Percentiles rank a stretch among this genome's conserved stretches.
Conservation (phyloP, 106 monocot genomes). For the Dendrobium catenatum region DNA sequence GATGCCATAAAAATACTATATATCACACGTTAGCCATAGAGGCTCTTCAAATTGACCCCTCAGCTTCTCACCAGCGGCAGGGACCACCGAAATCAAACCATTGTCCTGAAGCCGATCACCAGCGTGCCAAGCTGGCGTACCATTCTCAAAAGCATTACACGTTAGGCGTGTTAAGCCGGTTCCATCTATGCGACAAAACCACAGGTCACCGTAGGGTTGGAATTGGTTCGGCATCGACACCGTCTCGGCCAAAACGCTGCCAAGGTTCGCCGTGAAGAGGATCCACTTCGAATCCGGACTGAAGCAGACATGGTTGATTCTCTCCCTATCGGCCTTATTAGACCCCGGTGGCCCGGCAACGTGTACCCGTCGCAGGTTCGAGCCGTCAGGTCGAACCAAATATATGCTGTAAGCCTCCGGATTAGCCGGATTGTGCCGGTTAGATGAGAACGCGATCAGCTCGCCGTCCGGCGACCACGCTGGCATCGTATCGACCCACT, state of each 20-base stretch:
- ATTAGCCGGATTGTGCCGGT: slow-evolving; percentile 59
- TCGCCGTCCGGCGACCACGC: slow-evolving; percentile 79
- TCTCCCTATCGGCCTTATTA: slow-evolving; percentile 37
- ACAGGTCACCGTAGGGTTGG: slow-evolving; percentile 90
- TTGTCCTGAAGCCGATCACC: slow-evolving; percentile 5
- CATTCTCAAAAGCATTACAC: slow-evolving; percentile 71
- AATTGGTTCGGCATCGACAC: slow-evolving; percentile 68
- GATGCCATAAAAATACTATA: neutral
- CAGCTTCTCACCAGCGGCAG: slow-evolving; percentile 26
- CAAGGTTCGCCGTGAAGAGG: slow-evolving; percentile 54
- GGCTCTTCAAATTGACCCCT: slow-evolving; percentile 41
- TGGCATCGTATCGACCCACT: slow-evolving; percentile 92
- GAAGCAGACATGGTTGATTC: slow-evolving; percentile 87
- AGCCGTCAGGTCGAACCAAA: slow-evolving; percentile 59
- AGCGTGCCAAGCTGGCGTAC: slow-evolving; percentile 70
- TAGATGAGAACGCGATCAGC: slow-evolving; percentile 84
- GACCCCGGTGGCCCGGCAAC: slow-evolving; percentile 42
- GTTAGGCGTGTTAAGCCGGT: slow-evolving; percentile 53
- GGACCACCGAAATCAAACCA: slow-evolving; percentile 21
- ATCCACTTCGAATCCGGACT: slow-evolving; percentile 50
- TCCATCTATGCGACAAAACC: slow-evolving; percentile 50
- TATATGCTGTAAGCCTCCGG: slow-evolving; percentile 42
- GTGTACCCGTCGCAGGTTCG: slow-evolving; percentile 37
- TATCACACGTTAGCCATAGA: slow-evolving; percentile 44
- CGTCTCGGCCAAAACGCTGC: slow-evolving; percentile 51